Conservation (phyloP, 306 rosid species). For the Rosa multiflora region DNA sequence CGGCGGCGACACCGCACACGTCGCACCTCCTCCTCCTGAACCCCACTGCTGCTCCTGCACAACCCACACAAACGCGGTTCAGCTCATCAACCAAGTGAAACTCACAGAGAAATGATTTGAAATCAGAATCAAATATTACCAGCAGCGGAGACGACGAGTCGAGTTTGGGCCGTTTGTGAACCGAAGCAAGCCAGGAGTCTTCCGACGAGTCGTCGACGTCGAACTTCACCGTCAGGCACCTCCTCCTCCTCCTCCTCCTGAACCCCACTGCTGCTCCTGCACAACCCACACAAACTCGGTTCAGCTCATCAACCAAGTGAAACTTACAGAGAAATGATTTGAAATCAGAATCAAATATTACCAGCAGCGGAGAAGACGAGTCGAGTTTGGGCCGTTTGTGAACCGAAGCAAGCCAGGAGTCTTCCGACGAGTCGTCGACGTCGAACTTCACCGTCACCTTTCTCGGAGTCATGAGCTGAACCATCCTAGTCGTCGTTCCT, state of each 20-base stretch:
- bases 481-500: constrained; percentile 29
- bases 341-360: neutral
- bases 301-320: too few species aligned
- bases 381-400: constrained; percentile 50
- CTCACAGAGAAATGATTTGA: neutral
- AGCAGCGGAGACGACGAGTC: constrained; percentile 45
- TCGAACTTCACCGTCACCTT: constrained; percentile 51
- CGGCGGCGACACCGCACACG: constrained; percentile 15
- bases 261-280: too few species aligned
- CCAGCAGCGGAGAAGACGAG: constrained; percentile 51
- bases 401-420: constrained; percentile 33
- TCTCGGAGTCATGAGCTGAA: constrained; percentile 57
- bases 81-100: too few species aligned
- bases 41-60: too few species aligned
- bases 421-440: constrained; percentile 36
- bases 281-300: too few species aligned
- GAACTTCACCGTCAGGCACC: constrained; percentile 41
- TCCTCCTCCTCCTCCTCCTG: too few species aligned
- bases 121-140: constrained; percentile 26
- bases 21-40: constrained; percentile 17
- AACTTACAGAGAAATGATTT: neutral
- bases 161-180: constrained; percentile 49
- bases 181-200: constrained; percentile 31
- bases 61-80: too few species aligned
- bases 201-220: constrained; percentile 45